These are phyloP conservation scores for Saccharomyces hybrid DNA, from an alignment of 1,139 yeast genomes.

Conservation along the genomic window DNA sequence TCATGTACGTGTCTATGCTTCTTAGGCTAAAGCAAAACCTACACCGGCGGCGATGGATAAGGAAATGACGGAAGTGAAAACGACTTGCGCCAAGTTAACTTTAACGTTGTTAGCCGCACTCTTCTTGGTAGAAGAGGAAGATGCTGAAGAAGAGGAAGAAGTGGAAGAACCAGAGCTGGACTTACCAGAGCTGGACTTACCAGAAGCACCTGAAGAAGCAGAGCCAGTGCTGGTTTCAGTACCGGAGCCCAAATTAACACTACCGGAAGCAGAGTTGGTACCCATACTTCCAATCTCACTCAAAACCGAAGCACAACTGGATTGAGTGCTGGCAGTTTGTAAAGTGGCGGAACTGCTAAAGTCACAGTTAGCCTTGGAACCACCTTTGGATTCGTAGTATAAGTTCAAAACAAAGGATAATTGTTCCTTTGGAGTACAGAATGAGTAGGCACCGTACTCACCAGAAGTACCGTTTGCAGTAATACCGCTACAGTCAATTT, in stretches of 20 bases:
- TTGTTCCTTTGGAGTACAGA: slow-evolving; percentile 56
- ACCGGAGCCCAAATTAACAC: slow-evolving; percentile 32
- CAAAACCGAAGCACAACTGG: slow-evolving; percentile 45
- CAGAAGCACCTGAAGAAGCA: slow-evolving; percentile 9
- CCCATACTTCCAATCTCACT: slow-evolving; percentile 34
- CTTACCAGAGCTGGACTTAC: slow-evolving; percentile 6
- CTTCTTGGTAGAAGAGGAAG: slow-evolving; percentile 27
- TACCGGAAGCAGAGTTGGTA: slow-evolving; percentile 37
- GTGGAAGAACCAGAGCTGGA: slow-evolving; percentile 13
- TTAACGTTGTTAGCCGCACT: slow-evolving; percentile 24
- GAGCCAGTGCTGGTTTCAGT: slow-evolving; percentile 22
- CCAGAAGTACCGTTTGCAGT: slow-evolving; percentile 53
- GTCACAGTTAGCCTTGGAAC: slow-evolving; percentile 48
- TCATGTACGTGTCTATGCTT: not conserved
- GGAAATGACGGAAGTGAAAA: slow-evolving; percentile 59
- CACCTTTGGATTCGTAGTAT: slow-evolving; percentile 50
- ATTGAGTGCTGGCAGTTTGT: slow-evolving; percentile 44
- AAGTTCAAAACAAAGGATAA: slow-evolving; percentile 56
- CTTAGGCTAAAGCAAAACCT: slow-evolving; percentile 47
- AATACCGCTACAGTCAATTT: slow-evolving; percentile 47
- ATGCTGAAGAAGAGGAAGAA: slow-evolving; percentile 26
- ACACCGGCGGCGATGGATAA: slow-evolving; percentile 60
- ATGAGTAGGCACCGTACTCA: slow-evolving; percentile 57
- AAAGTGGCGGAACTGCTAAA: slow-evolving; percentile 59
- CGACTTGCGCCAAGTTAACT: slow-evolving; percentile 66